Base-by-base conservation (phyloP, 139 green algal species). In the Diplosphaera chodatii region DNA sequence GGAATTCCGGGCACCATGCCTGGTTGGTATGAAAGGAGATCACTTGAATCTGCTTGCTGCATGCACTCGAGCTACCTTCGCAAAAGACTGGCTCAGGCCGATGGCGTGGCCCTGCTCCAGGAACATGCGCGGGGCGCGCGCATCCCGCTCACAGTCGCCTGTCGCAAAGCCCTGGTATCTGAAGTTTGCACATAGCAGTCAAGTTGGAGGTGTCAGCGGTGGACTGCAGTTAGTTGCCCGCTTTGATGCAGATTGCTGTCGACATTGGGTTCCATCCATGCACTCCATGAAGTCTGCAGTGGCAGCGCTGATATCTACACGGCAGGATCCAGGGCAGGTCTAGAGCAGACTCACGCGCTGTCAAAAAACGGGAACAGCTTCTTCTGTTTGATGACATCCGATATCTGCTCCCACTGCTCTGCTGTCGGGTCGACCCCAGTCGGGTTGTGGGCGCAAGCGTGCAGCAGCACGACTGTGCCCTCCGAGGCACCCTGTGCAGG, bases 381-480 rank as follows among this genome's bases (percentile, higher is more conserved):
- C 77, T 88, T 90, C 65, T 91, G 80, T 64, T 78, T 71, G 66
- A 96, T 89, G 22, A 91, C 29, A 62, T 84, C 73, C 41, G 63
- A 78, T 28, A 97, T 87, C 20, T 70, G 69, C 5, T 70, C 55
- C 91, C 91, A 97, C 76, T 97, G 91, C 78, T 94, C 86, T 1
- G 70, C 37, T 1, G 87, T 95, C 74, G 92, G 92, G 88, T 97
- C 92, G 71, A 97, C 92, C 10, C 91, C 89, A 25, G 91, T 97
- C 64, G 92, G 93, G 85, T 97, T 97, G 86, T 97, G 92, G 2
- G 92, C 92, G 70, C 91, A 96, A 18, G 88, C 92, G 66, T 97
- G 92, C 69, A 97, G 84, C 56, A 97, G 79, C 48, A 98, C 86
- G n/a, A 96, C 77, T 33, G 64, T 82, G 71, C 90, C 91, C 0